Conservation (phyloP, 2,329 filamentous ascomycete species). For the Monilinia laxa region DNA sequence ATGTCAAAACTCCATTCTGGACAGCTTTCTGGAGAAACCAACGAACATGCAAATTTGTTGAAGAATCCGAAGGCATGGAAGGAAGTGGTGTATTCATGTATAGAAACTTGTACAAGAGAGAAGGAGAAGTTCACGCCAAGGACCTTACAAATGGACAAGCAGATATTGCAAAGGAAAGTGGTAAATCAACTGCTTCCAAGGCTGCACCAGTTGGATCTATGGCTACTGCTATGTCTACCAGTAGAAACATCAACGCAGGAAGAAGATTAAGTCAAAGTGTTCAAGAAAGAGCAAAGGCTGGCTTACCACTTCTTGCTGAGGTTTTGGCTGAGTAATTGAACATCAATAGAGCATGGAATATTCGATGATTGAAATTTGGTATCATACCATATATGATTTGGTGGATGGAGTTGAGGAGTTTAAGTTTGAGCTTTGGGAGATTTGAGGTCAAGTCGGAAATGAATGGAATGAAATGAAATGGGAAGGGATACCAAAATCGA, state of each 20-base stretch:
- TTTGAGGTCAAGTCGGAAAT: neutral
- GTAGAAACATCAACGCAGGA: constrained; percentile 34
- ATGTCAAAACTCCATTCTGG: constrained; percentile 42
- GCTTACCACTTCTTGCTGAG: constrained; percentile 36
- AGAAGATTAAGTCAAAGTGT: constrained; percentile 36
- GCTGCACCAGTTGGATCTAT: constrained; percentile 28
- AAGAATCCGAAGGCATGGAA: constrained; percentile 40
- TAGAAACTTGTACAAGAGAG: constrained; percentile 38
- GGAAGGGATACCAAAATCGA: neutral
- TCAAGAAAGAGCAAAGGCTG: constrained; percentile 32
- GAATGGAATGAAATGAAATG: too few relatives aligned
- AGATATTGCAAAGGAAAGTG: constrained; percentile 24
- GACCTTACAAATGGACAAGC: constrained; percentile 27
- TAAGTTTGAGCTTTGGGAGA: neutral
- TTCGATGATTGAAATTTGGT: too few relatives aligned
- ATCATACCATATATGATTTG: neutral
- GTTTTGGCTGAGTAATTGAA: neutral
- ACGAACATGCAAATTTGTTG: constrained; percentile 40
- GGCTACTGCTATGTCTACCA: constrained; percentile 35
- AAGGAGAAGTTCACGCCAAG: constrained; percentile 32
- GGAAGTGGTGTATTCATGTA: constrained; percentile 41
- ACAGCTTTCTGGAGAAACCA: constrained; percentile 41
- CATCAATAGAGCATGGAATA: too few relatives aligned
- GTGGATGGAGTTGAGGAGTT: neutral
- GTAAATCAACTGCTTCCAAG: constrained; percentile 13